Evolutionary conservation across 225 moss, liverwort and hornwort species (phyloP).

Genomic region (Physcomitrium patens): DNA sequence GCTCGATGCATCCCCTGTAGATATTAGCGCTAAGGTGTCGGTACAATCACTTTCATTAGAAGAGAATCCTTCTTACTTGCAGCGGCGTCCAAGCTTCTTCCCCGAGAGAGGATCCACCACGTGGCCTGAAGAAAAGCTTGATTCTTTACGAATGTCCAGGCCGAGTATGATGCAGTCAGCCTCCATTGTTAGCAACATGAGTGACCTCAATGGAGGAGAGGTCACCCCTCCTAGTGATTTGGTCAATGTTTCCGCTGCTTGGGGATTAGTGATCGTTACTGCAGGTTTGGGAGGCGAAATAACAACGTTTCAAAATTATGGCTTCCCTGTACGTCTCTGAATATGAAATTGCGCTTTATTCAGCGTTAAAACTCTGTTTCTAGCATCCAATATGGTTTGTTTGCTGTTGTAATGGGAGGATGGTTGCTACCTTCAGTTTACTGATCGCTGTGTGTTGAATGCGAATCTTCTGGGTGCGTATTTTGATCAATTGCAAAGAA

Average conservation of each 20-base stretch:
- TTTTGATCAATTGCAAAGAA: too few species aligned
- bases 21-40: slow-evolving; percentile 32
- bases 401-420: too few species aligned
- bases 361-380: slow-evolving; percentile 7
- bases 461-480: too few species aligned
- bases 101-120: slow-evolving; percentile 73
- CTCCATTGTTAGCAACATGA: slow-evolving; percentile 45
- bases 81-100: slow-evolving; percentile 69
- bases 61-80: slow-evolving; percentile 43
- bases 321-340: slow-evolving; percentile 86
- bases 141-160: slow-evolving; percentile 35
- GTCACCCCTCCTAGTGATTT: slow-evolving; percentile 25
- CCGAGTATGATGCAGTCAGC: slow-evolving; percentile 46
- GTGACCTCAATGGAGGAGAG: slow-evolving; percentile 8
- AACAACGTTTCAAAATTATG: slow-evolving; percentile 94
- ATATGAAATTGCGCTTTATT: slow-evolving; percentile 41
- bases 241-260: slow-evolving; percentile 53
- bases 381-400: too few species aligned
- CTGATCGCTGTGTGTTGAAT: too few species aligned
- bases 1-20: slow-evolving; percentile 37
- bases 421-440: too few species aligned
- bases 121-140: slow-evolving; percentile 92
- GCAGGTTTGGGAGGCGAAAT: slow-evolving; percentile 93
- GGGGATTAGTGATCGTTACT: slow-evolving; percentile 93
- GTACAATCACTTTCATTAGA: slow-evolving; percentile 45